Conservation (phyloP, 2,329 filamentous ascomycete species). For the Neonectria sp. region DNA sequence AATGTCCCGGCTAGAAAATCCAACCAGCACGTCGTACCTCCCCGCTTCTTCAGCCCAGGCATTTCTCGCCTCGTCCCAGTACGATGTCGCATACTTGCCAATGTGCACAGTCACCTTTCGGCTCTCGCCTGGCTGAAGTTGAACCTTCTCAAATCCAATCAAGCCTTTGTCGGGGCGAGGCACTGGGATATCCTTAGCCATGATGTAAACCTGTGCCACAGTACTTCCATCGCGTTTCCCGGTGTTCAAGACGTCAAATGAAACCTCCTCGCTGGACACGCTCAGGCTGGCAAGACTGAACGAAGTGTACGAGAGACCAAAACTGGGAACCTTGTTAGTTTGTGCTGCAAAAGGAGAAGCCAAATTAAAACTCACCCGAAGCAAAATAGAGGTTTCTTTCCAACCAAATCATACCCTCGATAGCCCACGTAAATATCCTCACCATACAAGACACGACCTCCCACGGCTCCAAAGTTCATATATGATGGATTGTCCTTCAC, state of each 20-base stretch:
- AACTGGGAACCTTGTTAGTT: too few species aligned
- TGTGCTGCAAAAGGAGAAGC: conserved; percentile 54
- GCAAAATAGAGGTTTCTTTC: conserved; percentile 83
- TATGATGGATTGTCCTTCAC: conserved; percentile 5
- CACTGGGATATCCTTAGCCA: conserved; percentile 63
- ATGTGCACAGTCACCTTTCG: conserved; percentile 70
- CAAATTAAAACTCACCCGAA: conserved; percentile 84
- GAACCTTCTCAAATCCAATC: conserved; percentile 76
- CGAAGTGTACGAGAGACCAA: too few species aligned
- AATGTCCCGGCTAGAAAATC: too few species aligned
- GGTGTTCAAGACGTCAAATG: too few species aligned
- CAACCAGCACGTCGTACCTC: too few species aligned
- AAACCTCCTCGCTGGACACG: too few species aligned
- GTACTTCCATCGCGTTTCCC: conserved; percentile 41
- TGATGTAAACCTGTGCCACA: conserved; percentile 72
- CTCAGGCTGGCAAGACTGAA: too few species aligned
- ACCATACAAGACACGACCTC: conserved; percentile 7
- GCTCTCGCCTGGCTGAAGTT: conserved; percentile 71
- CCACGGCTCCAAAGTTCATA: conserved; percentile 14
- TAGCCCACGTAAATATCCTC: conserved; percentile 52
- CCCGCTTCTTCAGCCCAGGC: too few species aligned
- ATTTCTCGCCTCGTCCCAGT: conserved; percentile 73
- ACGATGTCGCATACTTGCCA: conserved; percentile 77
- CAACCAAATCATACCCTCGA: conserved; percentile 80
- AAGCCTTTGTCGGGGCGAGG: conserved; percentile 71